Base-by-base conservation (phyloP, 148 eudicot species). In the Spergularia bocconei region DNA sequence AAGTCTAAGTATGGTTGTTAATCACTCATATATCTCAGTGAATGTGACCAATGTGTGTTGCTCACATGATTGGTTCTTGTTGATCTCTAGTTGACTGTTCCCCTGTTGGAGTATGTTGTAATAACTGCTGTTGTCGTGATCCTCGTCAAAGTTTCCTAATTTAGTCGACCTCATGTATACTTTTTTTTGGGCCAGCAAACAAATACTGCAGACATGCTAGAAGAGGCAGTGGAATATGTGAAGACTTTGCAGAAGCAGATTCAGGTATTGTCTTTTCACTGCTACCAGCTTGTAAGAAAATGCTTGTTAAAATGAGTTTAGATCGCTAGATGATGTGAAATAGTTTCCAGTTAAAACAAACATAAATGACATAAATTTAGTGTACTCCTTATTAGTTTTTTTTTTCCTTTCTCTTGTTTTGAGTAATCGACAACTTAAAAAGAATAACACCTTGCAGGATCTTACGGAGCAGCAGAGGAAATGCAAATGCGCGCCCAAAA, bases 201-300 rank as follows among this genome's bases (percentile, higher is more conserved):
- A 11, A 94, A 94, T 87, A 94, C 98, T 1, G 91, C 98, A 66
- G 97, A 91, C 87, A 91, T 91, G 98, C 79, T 94, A 71, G 98
- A 93, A n/a, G 98, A 93, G 81, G 98, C 97, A 13, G 96, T 94
- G 44, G 97, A 92, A 63, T 94, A 94, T 77, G 98, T 93, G 79
- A 93, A 90, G 90, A 77, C 70, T 71, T 86, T 93, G 72, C 98
- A 93, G 79, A 77, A 59, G 70, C 93, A 94, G 82, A 93, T 93
- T 79, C 89, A 91, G 91, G 98, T 88, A 78, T 52, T 25, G 14
- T 48, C 36, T 65, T 57, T 39, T n/a, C 2, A 2, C 38, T 38
- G 29, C 38, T 38, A 55, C 4, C 56, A 12, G 47, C 4, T n/a
- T 58, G 29, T 20, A 2, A 11, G 39, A 44, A 7, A 65, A 56